Conservation (phyloP, 2,329 filamentous ascomycete species). For the Cadophora malorum region DNA sequence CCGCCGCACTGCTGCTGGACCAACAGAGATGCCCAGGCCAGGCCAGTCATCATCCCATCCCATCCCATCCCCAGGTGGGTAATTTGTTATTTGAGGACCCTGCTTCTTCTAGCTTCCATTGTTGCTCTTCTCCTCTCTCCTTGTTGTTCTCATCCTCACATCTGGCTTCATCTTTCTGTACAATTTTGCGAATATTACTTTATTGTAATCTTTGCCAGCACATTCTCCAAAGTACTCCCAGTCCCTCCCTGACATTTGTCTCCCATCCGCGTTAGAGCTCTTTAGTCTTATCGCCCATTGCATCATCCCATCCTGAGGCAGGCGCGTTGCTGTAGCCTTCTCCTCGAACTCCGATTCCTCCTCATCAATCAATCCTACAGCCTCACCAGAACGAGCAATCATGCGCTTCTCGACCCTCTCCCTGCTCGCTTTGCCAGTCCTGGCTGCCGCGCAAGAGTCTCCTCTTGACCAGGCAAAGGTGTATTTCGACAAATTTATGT, state of each 20-base stretch:
- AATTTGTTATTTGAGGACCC: conserved; percentile 25
- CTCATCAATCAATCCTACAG: conserved; percentile 23
- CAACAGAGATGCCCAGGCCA: neutral
- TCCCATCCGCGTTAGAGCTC: conserved; percentile 16
- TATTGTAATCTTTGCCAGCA: conserved; percentile 33
- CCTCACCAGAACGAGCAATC: conserved; percentile 20
- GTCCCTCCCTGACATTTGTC: conserved; percentile 35
- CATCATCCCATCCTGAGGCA: conserved; percentile 29
- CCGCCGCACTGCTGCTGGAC: conserved; percentile 8
- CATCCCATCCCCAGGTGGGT: conserved; percentile 14
- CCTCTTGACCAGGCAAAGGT: conserved; percentile 63
- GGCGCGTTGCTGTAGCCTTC: conserved; percentile 14
- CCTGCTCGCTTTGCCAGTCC: conserved; percentile 61
- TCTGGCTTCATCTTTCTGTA: conserved; percentile 29
- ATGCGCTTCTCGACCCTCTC: conserved; percentile 65
- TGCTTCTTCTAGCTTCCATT: conserved; percentile 29
- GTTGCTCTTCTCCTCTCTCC: neutral
- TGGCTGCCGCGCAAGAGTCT: conserved; percentile 61
- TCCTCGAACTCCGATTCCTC: conserved; percentile 22
- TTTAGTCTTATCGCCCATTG: conserved; percentile 34
- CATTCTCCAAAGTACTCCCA: neutral
- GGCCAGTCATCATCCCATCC: neutral
- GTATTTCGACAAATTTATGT: conserved; percentile 66
- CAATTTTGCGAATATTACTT: conserved; percentile 31
- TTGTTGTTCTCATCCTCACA: conserved; percentile 9